Percentiles rank a stretch among this genome's conserved stretches.
Evolutionary conservation across 768 basidiomycete species (phyloP).

Genomic region (Fomitopsis serialis): DNA sequence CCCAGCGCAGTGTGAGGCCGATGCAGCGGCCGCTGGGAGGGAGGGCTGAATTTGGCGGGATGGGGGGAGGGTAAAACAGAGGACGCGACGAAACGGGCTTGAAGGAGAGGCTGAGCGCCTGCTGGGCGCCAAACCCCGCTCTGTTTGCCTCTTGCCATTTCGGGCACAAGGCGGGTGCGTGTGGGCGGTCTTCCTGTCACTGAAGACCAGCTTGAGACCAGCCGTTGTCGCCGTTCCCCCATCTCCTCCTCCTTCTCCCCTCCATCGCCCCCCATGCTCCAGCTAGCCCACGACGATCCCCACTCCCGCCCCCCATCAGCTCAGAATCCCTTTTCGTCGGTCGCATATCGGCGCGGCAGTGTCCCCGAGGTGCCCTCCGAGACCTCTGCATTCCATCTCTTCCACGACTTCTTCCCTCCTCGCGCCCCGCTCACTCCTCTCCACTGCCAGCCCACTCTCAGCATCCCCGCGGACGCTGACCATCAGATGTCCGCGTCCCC

Average conservation of each 20-base stretch:
- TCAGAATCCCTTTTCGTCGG: conserved; percentile 1
- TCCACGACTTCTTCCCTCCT: conserved; percentile 9
- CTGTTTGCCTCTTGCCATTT: not conserved
- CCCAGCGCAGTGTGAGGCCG: too few species aligned
- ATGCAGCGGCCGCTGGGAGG: too few species aligned
- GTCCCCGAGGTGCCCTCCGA: conserved; percentile 1
- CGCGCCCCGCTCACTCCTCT: conserved; percentile 23
- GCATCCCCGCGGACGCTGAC: conserved; percentile 11
- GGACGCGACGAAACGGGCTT: too few species aligned
- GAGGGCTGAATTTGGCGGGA: too few species aligned
- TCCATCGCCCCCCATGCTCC: conserved; percentile 4
- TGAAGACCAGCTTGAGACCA: not conserved
- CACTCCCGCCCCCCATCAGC: not conserved
- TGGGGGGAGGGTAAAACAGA: too few species aligned
- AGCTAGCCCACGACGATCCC: not conserved
- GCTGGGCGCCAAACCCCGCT: too few species aligned
- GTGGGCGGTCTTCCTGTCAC: not conserved
- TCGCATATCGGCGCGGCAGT: conserved; percentile 3
- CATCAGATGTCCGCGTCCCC: conserved; percentile 22
- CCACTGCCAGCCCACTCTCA: conserved; percentile 20
- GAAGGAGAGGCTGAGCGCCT: too few species aligned
- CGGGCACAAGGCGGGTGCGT: conserved; percentile 5
- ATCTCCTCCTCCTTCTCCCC: not conserved
- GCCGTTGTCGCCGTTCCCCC: not conserved
- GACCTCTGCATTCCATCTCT: conserved; percentile 5